Evolutionary conservation across 768 basidiomycete species (phyloP).

Genomic region (Antrodiella citrinella): DNA sequence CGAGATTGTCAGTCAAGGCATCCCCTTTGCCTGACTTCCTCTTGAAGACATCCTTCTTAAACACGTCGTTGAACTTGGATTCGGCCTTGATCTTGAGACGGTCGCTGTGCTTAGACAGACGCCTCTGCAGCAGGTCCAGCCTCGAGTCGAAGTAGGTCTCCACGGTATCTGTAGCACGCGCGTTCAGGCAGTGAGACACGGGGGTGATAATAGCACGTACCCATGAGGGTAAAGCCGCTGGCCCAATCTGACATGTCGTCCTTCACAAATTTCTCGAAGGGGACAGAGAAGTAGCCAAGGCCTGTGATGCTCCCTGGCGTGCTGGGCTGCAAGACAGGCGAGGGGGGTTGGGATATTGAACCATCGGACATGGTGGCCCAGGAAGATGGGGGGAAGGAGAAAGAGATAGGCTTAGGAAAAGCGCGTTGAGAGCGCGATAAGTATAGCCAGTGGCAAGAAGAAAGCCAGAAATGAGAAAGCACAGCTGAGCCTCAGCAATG

Average conservation of each 20-base stretch:
- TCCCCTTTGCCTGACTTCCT: conserved; percentile 56
- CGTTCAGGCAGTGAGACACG: background rate
- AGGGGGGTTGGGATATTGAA: conserved; percentile 27
- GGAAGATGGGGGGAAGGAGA: background rate
- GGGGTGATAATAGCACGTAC: conserved; percentile 33
- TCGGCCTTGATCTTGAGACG: conserved; percentile 77
- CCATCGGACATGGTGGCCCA: background rate
- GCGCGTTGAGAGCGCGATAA: conserved; percentile 2
- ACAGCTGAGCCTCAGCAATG: too few relatives aligned
- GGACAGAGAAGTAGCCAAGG: conserved; percentile 52
- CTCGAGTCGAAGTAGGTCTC: conserved; percentile 95
- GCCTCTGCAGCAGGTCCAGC: conserved; percentile 74
- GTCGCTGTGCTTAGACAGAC: conserved; percentile 81
- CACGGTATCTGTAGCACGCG: conserved; percentile 64
- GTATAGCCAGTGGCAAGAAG: conserved; percentile 1
- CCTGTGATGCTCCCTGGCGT: conserved; percentile 14
- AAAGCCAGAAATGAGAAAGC: too few relatives aligned
- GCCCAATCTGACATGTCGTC: conserved; percentile 74
- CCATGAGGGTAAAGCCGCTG: conserved; percentile 79
- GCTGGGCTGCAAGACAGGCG: conserved; percentile 23
- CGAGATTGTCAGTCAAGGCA: conserved; percentile 63
- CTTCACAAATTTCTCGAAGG: conserved; percentile 67
- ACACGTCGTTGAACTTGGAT: conserved; percentile 43
- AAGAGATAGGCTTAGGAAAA: background rate
- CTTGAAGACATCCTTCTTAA: conserved; percentile 53